Base-by-base conservation (phyloP, 441 rosid genomes). In the Euphorbia celastroides region DNA sequence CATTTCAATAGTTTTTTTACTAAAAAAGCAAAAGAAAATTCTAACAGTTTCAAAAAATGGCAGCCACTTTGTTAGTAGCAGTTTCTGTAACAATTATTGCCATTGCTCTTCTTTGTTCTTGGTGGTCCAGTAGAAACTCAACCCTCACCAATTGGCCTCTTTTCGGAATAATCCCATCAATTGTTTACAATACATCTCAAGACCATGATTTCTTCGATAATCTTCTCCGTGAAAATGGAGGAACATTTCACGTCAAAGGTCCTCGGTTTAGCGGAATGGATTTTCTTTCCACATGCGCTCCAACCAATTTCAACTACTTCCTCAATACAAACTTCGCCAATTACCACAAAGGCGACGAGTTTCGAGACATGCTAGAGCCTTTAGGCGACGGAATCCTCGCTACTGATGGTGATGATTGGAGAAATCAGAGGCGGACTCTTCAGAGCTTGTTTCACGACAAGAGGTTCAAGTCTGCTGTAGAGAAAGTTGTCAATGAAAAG, bases 211-310 rank as follows among this genome's bases (percentile, higher is more conserved):
- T 48, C 52, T 2, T 48, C 2, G 5, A 20, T 48, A 5, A n/a
- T 3, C 1, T 48, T 48, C 52, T 48, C 5, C 52, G 22, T 17
- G 0, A 48, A 48, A 48, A 17, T 48, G 27, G 66, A 0, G 68
- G 72, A 32, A 78, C 75, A 1, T 66, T 68, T 51, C 19, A 5
- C 54, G 63, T 79, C 78, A 62, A 65, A 36, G 82, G 87, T 2
- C 72, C 73, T 10, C 77, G 80, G 78, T 74, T 79, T 41, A 19
- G 70, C 11, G 54, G 60, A 20, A 57, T 52, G 36, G 60, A 74
- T 62, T 22, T 64, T 17, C 1, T 76, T 11, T 0, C 67, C 11
- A 74, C 80, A 1, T 2, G 54, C 10, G 80, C 76, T 68, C 82
- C 78, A 17, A 38, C 1, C 28, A 78, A 75, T 56, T 30, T 78